phyloP scores from a whole-genome alignment of 768 basidiomycete genomes.

The Obba rivulosa region DNA sequence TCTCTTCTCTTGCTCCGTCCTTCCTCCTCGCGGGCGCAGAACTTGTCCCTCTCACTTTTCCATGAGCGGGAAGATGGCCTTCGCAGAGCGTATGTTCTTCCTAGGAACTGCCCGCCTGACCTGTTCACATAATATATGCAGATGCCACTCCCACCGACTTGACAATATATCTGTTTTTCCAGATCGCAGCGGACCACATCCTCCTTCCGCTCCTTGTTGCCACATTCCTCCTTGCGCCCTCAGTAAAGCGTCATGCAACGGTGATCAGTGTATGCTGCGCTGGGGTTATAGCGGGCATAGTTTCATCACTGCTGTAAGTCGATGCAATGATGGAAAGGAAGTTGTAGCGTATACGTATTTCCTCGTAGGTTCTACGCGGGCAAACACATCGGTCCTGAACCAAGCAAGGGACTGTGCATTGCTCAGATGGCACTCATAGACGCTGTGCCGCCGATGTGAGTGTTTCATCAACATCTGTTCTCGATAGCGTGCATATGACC shows the following conservation, averaged over 20 bases:
- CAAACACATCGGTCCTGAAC: conserved; percentile 30
- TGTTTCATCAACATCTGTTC: neutral
- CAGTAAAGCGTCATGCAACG: conserved; percentile 33
- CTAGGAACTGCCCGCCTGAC: neutral
- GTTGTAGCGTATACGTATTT: neutral
- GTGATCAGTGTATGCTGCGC: conserved; percentile 43
- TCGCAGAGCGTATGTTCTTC: conserved; percentile 1
- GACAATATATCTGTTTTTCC: conserved; percentile 38
- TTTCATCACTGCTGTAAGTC: conserved; percentile 39
- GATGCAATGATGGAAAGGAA: neutral
- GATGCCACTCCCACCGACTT: conserved; percentile 26
- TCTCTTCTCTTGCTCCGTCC: neutral
- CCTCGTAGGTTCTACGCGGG: conserved; percentile 35
- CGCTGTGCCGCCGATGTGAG: conserved; percentile 18
- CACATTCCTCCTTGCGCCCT: conserved; percentile 38
- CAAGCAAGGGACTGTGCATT: conserved; percentile 34
- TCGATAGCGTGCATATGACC: neutral
- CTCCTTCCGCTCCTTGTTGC: conserved; percentile 38
- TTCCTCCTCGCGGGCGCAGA: neutral
- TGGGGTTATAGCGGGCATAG: conserved; percentile 42
- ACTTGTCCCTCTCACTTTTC: neutral
- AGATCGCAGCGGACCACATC: conserved; percentile 41
- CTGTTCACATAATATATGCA: conserved; percentile 1
- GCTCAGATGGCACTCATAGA: conserved; percentile 37
- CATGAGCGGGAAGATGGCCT: neutral